Evolutionary conservation across 2,329 filamentous ascomycete genomes (phyloP).

Genomic region (Aspergillus terreus): DNA sequence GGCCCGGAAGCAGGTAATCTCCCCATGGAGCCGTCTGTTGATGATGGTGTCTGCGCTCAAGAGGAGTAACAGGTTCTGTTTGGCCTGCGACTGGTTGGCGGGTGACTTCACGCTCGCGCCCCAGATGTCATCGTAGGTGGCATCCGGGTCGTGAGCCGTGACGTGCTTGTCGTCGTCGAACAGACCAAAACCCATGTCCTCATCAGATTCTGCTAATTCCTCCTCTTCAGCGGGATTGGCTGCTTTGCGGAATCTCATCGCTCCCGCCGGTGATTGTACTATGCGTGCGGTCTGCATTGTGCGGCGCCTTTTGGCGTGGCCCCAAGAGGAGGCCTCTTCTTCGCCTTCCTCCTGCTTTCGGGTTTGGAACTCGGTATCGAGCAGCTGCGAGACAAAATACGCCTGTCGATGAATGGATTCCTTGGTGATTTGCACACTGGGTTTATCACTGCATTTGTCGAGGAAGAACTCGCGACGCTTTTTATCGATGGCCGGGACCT

Average conservation of each 20-base stretch:
- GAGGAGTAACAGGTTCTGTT: constrained; percentile 10
- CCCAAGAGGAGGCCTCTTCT: constrained; percentile 4
- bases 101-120: neutral
- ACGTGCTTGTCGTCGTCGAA: neutral
- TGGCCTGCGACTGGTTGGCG: constrained; percentile 7
- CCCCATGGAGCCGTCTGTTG: constrained; percentile 8
- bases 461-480: constrained; percentile 12
- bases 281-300: neutral
- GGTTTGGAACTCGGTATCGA: constrained; percentile 1
- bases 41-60: constrained; percentile 8
- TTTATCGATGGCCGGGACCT: constrained; percentile 6
- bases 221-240: neutral
- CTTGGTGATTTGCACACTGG: constrained; percentile 1
- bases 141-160: neutral
- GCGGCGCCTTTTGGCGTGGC: neutral
- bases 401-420: constrained; percentile 5
- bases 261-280: neutral
- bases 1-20: constrained; percentile 9
- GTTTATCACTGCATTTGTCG: neutral
- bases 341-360: constrained; percentile 6
- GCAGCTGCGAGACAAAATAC: constrained; percentile 13
- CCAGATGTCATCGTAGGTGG: neutral
- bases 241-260: neutral
- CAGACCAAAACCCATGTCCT: neutral
- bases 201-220: neutral